Percentiles rank a stretch among this genome's conserved stretches.
Conservation (phyloP, 306 rosid genomes). For the Lablab purpureus region DNA sequence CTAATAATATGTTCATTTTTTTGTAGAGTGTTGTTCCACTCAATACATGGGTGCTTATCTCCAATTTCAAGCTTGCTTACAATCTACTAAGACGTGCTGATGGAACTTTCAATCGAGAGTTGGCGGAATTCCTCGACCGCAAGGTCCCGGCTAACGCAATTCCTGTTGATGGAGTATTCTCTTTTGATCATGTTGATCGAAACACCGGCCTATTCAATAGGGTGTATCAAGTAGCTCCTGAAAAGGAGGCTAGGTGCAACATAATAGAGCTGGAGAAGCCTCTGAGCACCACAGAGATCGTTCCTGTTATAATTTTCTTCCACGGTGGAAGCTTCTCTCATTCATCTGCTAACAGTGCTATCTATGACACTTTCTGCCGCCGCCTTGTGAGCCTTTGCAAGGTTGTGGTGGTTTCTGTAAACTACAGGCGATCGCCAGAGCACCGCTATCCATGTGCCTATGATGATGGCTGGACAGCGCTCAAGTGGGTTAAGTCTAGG, state of each 20-base stretch:
- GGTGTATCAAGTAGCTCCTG: constrained; percentile 68
- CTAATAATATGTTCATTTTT: constrained; percentile 37
- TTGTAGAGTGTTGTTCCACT: constrained; percentile 86
- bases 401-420: constrained; percentile 87
- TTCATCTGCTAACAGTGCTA: constrained; percentile 89
- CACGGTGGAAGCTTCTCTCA: constrained; percentile 96
- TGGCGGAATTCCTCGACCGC: constrained; percentile 87
- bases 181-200: constrained; percentile 81
- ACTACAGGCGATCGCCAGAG: constrained; percentile 85
- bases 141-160: constrained; percentile 74
- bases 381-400: constrained; percentile 69
- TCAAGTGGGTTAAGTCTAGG: constrained; percentile 82
- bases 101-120: constrained; percentile 86
- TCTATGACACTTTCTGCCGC: constrained; percentile 90
- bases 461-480: constrained; percentile 88
- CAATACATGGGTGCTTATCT: constrained; percentile 93
- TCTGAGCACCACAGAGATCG: constrained; percentile 64
- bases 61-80: constrained; percentile 92
- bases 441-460: constrained; percentile 82
- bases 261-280: constrained; percentile 69
- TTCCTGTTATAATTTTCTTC: constrained; percentile 83
- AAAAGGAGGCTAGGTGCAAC: constrained; percentile 56
- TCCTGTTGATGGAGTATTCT: constrained; percentile 89
- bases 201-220: constrained; percentile 74
- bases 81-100: constrained; percentile 87